phyloP scores from a whole-genome alignment of 371 early-diverging fungal species.

The Mucor plumbeus region DNA sequence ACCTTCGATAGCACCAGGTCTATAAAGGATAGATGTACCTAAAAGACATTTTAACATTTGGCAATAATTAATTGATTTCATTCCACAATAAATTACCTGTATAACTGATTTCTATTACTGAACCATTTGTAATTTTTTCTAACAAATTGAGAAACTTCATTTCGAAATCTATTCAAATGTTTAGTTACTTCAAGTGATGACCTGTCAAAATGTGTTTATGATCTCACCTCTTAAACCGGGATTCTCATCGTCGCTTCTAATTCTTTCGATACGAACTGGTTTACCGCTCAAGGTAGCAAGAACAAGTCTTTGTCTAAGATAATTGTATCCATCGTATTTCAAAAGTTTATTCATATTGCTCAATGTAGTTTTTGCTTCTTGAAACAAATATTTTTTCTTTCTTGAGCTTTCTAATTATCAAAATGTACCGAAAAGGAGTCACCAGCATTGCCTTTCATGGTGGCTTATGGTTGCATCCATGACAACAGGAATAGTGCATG shows the following conservation, averaged over 20 bases:
- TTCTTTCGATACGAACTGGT: slow-evolving; percentile 86
- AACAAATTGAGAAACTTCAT: slow-evolving; percentile 85
- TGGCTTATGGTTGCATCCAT: not conserved
- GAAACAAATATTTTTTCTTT: slow-evolving; percentile 5
- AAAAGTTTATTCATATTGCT: slow-evolving; percentile 49
- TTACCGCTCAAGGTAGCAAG: slow-evolving; percentile 88
- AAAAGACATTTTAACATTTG: not conserved
- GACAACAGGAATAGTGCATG: not conserved
- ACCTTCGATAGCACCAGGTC: slow-evolving; percentile 91
- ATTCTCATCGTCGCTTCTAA: slow-evolving; percentile 84
- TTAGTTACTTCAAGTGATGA: not conserved
- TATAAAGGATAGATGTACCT: slow-evolving; percentile 85
- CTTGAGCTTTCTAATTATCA: not conserved
- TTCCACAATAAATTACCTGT: slow-evolving; percentile 64
- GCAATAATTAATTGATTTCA: not conserved
- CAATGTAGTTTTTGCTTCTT: not conserved
- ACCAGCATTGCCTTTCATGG: not conserved
- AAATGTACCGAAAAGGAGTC: slow-evolving; percentile 4
- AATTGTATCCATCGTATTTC: slow-evolving; percentile 79
- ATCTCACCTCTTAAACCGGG: slow-evolving; percentile 86
- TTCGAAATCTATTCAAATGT: slow-evolving; percentile 76
- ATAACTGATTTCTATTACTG: slow-evolving; percentile 88
- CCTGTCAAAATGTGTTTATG: not conserved
- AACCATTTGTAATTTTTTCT: slow-evolving; percentile 94
- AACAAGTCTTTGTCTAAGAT: slow-evolving; percentile 89